These are phyloP conservation scores for Tulasnella sp. DNA, from an alignment of 768 basidiomycete species.

Conservation along the genomic window DNA sequence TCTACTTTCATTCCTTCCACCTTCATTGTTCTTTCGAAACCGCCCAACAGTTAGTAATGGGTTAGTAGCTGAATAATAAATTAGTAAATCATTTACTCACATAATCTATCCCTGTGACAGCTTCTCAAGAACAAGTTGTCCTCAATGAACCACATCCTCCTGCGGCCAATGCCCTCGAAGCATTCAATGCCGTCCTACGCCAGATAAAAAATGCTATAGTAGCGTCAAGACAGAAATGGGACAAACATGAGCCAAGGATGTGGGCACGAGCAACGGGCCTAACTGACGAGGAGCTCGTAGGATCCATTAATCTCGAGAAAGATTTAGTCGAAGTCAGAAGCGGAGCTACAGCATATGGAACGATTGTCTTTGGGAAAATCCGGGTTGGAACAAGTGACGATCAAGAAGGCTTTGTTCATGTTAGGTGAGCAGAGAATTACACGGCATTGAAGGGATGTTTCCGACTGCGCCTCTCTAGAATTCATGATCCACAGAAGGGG, in stretches of 20 bases:
- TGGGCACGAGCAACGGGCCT: conserved; percentile 47
- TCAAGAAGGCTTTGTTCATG: conserved; percentile 50
- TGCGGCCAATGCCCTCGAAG: conserved; percentile 45
- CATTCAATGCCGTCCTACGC: conserved; percentile 43
- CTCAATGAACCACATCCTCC: conserved; percentile 51
- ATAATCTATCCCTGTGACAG: too few relatives aligned
- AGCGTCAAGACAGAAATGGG: conserved; percentile 55
- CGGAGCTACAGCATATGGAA: conserved; percentile 51
- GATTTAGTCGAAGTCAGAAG: conserved; percentile 39
- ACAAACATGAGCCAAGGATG: conserved; percentile 59
- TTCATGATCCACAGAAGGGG: neutral
- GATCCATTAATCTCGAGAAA: conserved; percentile 20
- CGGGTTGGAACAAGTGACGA: conserved; percentile 54
- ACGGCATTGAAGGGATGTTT: neutral
- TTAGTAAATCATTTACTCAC: too few relatives aligned
- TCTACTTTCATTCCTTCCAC: too few relatives aligned
- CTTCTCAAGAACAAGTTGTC: conserved; percentile 41
- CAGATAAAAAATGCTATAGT: conserved; percentile 53
- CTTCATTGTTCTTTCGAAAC: too few relatives aligned
- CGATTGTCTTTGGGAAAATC: conserved; percentile 64
- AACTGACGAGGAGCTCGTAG: conserved; percentile 36
- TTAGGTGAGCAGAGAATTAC: conserved; percentile 38
- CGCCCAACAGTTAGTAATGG: too few relatives aligned
- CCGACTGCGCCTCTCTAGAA: neutral
- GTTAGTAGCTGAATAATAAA: too few relatives aligned